phyloP scores from a whole-genome alignment of 164 flowering plant genomes.

The Paratinospora sagittata region DNA sequence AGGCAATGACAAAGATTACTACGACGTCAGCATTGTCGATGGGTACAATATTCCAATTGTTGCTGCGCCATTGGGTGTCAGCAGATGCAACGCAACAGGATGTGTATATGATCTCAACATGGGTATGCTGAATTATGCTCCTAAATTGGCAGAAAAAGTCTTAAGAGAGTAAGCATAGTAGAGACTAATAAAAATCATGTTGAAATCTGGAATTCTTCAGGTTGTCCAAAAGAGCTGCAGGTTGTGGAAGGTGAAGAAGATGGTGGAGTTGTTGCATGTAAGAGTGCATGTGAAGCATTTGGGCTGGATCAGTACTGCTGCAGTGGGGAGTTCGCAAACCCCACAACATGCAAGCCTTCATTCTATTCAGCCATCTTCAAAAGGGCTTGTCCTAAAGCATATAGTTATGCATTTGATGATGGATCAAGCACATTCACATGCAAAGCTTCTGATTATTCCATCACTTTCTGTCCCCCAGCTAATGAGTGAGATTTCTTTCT shows the following conservation, averaged over 20 bases:
- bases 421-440: conserved; percentile 82
- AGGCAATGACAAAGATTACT: conserved; percentile 47
- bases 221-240: conserved; percentile 82
- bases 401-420: conserved; percentile 84
- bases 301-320: conserved; percentile 78
- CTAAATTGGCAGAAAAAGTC: neutral
- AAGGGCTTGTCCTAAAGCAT: conserved; percentile 77
- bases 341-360: conserved; percentile 60
- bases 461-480: conserved; percentile 60
- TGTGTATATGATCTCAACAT: conserved; percentile 22
- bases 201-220: conserved; percentile 21
- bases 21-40: conserved; percentile 78
- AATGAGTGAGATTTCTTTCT: conserved; percentile 30
- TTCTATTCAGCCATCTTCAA: conserved; percentile 65
- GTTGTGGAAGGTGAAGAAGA: conserved; percentile 33
- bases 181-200: neutral
- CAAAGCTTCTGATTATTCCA: conserved; percentile 58
- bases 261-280: conserved; percentile 64
- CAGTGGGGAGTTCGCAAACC: conserved; percentile 70
- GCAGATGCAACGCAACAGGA: conserved; percentile 44
- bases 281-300: conserved; percentile 80
- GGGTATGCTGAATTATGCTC: conserved; percentile 7
- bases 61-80: conserved; percentile 40
- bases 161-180: neutral
- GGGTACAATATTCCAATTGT: conserved; percentile 72